Percentiles rank a stretch among this genome's conserved stretches.
These are phyloP conservation scores for Globomyces sp. DNA, from an alignment of 371 early-diverging fungal genomes.

Conservation along the genomic window DNA sequence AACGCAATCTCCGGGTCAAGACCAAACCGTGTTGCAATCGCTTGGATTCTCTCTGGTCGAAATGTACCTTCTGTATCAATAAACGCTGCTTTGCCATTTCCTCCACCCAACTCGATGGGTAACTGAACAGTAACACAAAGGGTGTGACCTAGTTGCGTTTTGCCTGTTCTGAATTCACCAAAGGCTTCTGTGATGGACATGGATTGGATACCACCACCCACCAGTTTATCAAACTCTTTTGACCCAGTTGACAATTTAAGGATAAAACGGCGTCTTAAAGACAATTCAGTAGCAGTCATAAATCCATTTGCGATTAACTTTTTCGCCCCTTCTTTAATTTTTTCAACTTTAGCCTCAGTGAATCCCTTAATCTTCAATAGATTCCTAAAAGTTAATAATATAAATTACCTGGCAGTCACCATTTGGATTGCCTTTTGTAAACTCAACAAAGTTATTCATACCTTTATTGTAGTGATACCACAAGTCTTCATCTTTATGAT, in stretches of 20 bases:
- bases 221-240: conserved; percentile 91
- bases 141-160: conserved; percentile 48
- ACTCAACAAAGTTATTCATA: conserved; percentile 19
- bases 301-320: conserved; percentile 37
- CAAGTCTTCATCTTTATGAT: conserved; percentile 78
- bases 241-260: conserved; percentile 94
- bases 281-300: conserved; percentile 9
- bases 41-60: conserved; percentile 86
- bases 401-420: conserved; percentile 49
- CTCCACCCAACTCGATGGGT: conserved; percentile 82
- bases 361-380: conserved; percentile 75
- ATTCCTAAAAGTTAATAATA: conserved; percentile 30
- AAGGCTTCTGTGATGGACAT: conserved; percentile 75
- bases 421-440: conserved; percentile 65
- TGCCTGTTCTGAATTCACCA: conserved; percentile 92
- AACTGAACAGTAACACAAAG: conserved; percentile 61
- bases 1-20: conserved; percentile 71
- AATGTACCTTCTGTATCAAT: conserved; percentile 99
- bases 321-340: conserved; percentile 72
- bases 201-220: conserved; percentile 84
- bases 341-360: conserved; percentile 85
- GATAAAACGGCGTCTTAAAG: conserved; percentile 32
- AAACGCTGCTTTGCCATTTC: conserved; percentile 76
- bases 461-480: conserved; percentile 77
- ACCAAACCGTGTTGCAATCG: conserved; percentile 81